A percentile compares a stretch with the other conserved stretches of the same genome.
phyloP scores from a whole-genome alignment of 306 rosid species.

The Quercus suber region DNA sequence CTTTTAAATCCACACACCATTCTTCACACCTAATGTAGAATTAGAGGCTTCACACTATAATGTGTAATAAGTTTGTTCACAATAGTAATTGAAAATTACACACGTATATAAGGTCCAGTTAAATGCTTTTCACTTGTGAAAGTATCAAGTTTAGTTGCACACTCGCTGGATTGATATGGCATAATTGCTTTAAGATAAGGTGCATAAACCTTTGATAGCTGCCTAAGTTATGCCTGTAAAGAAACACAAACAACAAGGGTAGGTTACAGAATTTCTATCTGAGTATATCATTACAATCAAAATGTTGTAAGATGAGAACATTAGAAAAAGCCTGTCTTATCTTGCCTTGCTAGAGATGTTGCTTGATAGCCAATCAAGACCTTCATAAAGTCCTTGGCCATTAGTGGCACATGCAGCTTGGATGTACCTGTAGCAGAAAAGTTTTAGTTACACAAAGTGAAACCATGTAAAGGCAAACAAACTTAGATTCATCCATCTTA shows the following conservation, averaged over 20 bases:
- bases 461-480: neutral
- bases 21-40: neutral
- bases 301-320: neutral
- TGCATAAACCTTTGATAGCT: neutral
- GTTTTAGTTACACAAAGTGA: neutral
- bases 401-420: constrained; percentile 50
- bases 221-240: neutral
- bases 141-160: neutral
- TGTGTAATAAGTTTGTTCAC: neutral
- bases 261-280: neutral
- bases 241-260: neutral
- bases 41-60: neutral
- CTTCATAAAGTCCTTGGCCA: constrained; percentile 75
- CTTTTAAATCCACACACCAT: too few relatives aligned
- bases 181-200: neutral
- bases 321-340: constrained; percentile 10
- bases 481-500: neutral
- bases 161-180: neutral
- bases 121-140: neutral
- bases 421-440: constrained; percentile 49
- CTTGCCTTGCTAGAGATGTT: constrained; percentile 63
- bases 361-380: constrained; percentile 86
- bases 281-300: neutral
- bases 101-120: neutral
- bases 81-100: neutral